Base-by-base conservation (phyloP, 2,329 filamentous ascomycete species). In the Trichophyton schoenleinii region DNA sequence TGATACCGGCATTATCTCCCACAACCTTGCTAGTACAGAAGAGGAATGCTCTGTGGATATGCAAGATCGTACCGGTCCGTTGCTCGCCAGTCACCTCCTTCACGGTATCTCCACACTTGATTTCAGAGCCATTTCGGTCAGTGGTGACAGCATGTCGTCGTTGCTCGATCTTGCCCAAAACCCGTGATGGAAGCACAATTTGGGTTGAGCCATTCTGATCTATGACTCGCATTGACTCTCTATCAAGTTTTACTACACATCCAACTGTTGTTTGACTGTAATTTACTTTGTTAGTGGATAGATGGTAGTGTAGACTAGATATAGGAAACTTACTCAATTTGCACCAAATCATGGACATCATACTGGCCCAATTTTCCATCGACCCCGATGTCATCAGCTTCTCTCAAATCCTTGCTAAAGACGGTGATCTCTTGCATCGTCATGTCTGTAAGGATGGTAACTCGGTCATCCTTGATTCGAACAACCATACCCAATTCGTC, bases 401-500 rank as follows among this genome's bases (percentile, higher is more conserved):
- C 89, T 67, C 95, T 85, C 63, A 99, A 77, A 76, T 99, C 94
- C 73, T 95, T 96, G 78, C 92, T 96, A 72, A 99, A 99, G 38
- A 99, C 94, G 0, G 91, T 96, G 67, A 99, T 91, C 72, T 99
- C 94, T 59, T 87, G 86, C 74, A 94, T 92, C 63, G 85, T 94
- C 72, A 94, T 90, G 75, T 99, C 94, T 57, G 89, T 96, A 66
- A 99, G 79, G 66, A 99, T 79, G 0, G 94, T 97, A 62, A 99
- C 91, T 44, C 89, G 86, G 72, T 99, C 94, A 63, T 95, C 90
- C 57, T 85, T 87, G 66, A 96, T 94, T 72, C 90, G 89, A 66
- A 97, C 91, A 59, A 99, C 91, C 83, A 96, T 95, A 74, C 94
- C 94, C 52, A 97, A 88, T 75, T 99, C 94, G 68, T 96, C 94